Evolutionary conservation across 2,329 filamentous ascomycete species (phyloP).

Genomic region (Emydomyces testavorans): DNA sequence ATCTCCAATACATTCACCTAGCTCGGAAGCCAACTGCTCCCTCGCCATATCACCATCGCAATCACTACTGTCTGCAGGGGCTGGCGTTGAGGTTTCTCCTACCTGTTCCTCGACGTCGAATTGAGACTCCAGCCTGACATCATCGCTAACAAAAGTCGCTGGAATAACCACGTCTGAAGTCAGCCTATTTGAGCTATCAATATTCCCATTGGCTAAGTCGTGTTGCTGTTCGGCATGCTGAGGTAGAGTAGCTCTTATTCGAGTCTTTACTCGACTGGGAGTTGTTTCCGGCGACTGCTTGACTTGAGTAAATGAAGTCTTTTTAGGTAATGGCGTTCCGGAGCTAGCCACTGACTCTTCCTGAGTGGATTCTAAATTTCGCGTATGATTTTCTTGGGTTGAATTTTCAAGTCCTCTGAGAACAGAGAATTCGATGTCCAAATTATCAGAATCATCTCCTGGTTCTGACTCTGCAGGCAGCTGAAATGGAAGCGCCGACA

Average conservation of each 20-base stretch:
- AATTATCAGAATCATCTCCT: background rate
- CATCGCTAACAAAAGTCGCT: constrained; percentile 11
- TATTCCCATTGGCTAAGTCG: background rate
- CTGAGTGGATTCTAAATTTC: background rate
- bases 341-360: constrained; percentile 9
- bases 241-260: background rate
- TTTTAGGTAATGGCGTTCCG: constrained; percentile 2
- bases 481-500: background rate
- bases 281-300: constrained; percentile 10
- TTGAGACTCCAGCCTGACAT: background rate
- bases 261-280: background rate
- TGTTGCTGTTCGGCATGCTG: background rate
- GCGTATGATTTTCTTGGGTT: constrained; percentile 7
- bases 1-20: constrained; percentile 1
- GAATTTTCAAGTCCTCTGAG: constrained; percentile 8
- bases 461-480: background rate
- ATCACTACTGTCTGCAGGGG: background rate
- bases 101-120: background rate
- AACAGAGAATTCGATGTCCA: constrained; percentile 13
- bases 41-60: constrained; percentile 4
- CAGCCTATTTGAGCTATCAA: background rate
- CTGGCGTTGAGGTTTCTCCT: background rate
- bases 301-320: constrained; percentile 13
- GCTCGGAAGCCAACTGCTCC: constrained; percentile 11
- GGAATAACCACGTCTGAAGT: constrained; percentile 13